Evolutionary conservation across 169 alveolate species (phyloP), one percentile per base, ranked within the genome.

Genomic region (Toxoplasma gondii): DNA sequence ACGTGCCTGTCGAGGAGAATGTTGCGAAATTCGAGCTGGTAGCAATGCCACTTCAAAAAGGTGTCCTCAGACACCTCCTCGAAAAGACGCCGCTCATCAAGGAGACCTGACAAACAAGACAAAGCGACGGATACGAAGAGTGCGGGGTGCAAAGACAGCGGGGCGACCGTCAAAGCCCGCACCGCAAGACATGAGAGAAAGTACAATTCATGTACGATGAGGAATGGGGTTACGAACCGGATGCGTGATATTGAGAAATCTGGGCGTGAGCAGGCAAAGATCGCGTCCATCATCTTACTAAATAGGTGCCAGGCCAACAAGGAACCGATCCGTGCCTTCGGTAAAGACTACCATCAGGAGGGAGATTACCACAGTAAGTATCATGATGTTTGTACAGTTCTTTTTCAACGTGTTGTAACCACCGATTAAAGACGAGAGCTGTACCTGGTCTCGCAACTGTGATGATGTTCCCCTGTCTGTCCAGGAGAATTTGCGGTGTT

Each of bases 361-460:
- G n/a, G n/a, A n/a, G n/a, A n/a, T n/a, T n/a, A n/a, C n/a, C n/a
- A n/a, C n/a, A n/a, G n/a, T n/a, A n/a, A n/a, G n/a, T n/a, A n/a
- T n/a, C n/a, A n/a, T 12, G 58, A 4, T 49, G 58, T 49, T 12
- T 49, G 22, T 7, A 12, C 4, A 49, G 22, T 49, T 49, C 22
- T 12, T 12, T 49, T 49, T 49, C 58, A 49, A 12, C 12, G 58
- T 12, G 58, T 49, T 49, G 12, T 12, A 7, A 12, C 58, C 58
- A 12, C 12, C 58, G 22, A 4, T 49, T 49, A 49, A 49, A 4
- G 58, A 7, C 58, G 58, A 49, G 4, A 49, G 58, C 58, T 88
- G 45, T 31, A 94, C 96, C 96, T 54, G 96, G 96, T 49, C 96
- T 82, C 41, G 88, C 96, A 10, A 94, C 88, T 0, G 96, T 58